Conservation (phyloP, 805 yeast genomes). For the Metschnikowia colocasiae region DNA sequence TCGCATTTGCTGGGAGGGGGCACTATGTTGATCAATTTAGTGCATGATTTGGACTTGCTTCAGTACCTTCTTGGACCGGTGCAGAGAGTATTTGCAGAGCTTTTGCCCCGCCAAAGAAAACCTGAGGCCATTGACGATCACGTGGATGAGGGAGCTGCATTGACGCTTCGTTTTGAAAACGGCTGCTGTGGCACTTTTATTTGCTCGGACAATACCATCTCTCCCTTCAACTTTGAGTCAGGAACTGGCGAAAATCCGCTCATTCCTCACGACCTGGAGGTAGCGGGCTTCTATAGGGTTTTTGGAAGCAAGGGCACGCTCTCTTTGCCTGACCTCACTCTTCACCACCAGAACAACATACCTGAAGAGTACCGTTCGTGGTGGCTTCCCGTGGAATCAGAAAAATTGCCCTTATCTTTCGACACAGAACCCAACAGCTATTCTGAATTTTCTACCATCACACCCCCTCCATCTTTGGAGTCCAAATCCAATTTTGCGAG, state of each 20-base stretch:
- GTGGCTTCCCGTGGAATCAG: constrained; percentile 26
- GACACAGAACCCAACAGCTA: background rate
- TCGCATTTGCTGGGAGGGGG: constrained; percentile 37
- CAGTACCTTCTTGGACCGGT: constrained; percentile 41
- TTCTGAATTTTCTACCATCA: constrained; percentile 6
- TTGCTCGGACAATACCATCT: constrained; percentile 39
- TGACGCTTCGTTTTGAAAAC: constrained; percentile 34
- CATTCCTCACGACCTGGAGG: constrained; percentile 28
- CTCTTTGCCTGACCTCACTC: constrained; percentile 38
- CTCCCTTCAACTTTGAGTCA: constrained; percentile 40
- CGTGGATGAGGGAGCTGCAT: constrained; percentile 43
- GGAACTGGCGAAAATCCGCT: constrained; percentile 45
- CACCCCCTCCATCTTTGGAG: constrained; percentile 34
- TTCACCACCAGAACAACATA: constrained; percentile 29
- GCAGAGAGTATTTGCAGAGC: constrained; percentile 37
- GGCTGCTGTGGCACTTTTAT: constrained; percentile 41
- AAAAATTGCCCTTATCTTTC: constrained; percentile 16
- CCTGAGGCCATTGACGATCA: constrained; percentile 18
- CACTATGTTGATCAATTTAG: constrained; percentile 36
- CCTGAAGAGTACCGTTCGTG: constrained; percentile 24
- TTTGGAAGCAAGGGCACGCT: constrained; percentile 40
- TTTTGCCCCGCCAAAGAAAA: constrained; percentile 29
- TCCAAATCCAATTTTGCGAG: constrained; percentile 15
- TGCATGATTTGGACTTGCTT: constrained; percentile 41
- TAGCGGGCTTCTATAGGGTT: constrained; percentile 36